These are phyloP conservation scores for Hyphopichia fennica DNA, from an alignment of 1,139 yeast genomes.

Conservation along the genomic window DNA sequence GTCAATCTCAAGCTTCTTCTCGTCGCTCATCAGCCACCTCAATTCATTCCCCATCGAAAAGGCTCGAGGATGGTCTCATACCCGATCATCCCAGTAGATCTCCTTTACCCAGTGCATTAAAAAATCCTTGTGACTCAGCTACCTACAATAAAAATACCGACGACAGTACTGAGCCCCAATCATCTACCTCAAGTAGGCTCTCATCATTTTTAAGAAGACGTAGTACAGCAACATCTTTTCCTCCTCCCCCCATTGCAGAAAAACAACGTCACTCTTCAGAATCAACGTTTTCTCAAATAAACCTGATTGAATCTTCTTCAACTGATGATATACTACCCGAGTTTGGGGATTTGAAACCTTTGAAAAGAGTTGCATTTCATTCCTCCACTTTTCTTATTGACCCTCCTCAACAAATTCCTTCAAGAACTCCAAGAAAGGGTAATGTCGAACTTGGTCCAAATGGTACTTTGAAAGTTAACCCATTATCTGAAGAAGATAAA, in stretches of 20 bases:
- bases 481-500: conserved; percentile 62
- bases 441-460: conserved; percentile 65
- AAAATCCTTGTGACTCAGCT: conserved; percentile 16
- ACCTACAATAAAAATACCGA: conserved; percentile 9
- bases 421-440: conserved; percentile 64
- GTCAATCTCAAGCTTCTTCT: not conserved
- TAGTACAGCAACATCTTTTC: conserved; percentile 16
- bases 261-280: conserved; percentile 15
- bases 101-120: conserved; percentile 49
- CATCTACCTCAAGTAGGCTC: conserved; percentile 19
- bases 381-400: conserved; percentile 69
- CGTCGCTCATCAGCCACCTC: conserved; percentile 8
- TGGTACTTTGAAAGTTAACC: conserved; percentile 62
- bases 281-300: not conserved
- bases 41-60: conserved; percentile 4
- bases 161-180: conserved; percentile 1
- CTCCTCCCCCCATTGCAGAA: conserved; percentile 8
- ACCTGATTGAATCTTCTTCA: not conserved
- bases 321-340: conserved; percentile 18
- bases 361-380: conserved; percentile 73
- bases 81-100: conserved; percentile 27
- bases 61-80: conserved; percentile 1
- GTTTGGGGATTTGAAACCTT: conserved; percentile 34
- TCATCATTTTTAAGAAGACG: conserved; percentile 29
- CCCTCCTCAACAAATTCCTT: conserved; percentile 72